Percentiles rank a stretch among this genome's conserved stretches.
Evolutionary conservation across 2,329 filamentous ascomycete species (phyloP).

Genomic region (Penicillium sp.): DNA sequence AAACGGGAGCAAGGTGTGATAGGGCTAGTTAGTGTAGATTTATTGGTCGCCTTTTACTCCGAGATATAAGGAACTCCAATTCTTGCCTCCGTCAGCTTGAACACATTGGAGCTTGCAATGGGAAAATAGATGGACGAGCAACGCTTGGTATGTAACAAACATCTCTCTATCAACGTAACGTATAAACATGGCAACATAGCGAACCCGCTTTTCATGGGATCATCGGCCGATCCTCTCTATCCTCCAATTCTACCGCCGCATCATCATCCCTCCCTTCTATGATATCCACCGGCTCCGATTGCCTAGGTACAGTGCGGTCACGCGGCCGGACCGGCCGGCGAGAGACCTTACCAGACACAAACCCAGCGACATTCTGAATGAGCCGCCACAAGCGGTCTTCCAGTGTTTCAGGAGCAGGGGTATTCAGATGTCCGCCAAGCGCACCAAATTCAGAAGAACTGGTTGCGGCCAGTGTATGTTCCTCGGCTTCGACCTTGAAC

Average conservation of each 20-base stretch:
- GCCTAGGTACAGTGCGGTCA: constrained; percentile 21
- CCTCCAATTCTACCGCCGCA: constrained; percentile 48
- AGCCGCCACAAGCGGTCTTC: constrained; percentile 42
- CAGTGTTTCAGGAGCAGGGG: constrained; percentile 26
- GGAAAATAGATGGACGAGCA: background rate
- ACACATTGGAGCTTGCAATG: background rate
- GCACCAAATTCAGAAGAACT: constrained; percentile 25
- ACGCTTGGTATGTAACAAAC: background rate
- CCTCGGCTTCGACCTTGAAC: constrained; percentile 88
- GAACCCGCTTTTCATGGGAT: constrained; percentile 1
- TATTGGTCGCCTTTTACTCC: background rate
- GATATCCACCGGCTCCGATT: constrained; percentile 37
- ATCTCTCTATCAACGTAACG: constrained; percentile 1
- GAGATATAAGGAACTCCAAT: background rate
- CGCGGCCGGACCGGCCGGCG: constrained; percentile 16
- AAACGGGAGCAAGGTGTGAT: background rate
- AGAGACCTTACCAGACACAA: constrained; percentile 18
- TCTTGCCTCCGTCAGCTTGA: background rate
- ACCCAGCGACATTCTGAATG: constrained; percentile 33
- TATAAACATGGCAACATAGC: constrained; percentile 1
- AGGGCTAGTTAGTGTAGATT: background rate
- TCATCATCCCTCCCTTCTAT: constrained; percentile 55
- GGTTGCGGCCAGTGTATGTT: constrained; percentile 55
- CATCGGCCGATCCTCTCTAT: constrained; percentile 28
- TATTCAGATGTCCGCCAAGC: constrained; percentile 24